Conservation (phyloP, 2,329 filamentous ascomycete species). For the Scedosporium minutisporum region DNA sequence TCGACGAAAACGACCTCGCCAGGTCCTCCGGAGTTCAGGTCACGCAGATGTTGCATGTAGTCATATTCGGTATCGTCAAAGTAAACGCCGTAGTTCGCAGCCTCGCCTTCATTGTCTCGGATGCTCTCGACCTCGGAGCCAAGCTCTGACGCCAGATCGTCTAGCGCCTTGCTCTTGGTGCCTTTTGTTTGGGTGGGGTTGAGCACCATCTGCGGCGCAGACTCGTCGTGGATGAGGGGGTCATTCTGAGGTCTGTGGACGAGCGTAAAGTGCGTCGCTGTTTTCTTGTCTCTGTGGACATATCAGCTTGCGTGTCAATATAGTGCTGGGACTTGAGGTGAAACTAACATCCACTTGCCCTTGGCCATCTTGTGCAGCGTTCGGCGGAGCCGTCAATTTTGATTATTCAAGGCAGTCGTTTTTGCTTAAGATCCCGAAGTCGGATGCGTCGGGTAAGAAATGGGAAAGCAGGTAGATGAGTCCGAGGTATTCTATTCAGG, state of each 20-base stretch:
- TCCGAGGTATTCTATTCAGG: background rate
- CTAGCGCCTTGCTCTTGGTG: slow-evolving; percentile 52
- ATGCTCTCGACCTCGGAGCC: slow-evolving; percentile 56
- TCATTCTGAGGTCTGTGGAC: slow-evolving; percentile 96
- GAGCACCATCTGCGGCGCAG: slow-evolving; percentile 83
- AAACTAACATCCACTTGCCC: slow-evolving; percentile 56
- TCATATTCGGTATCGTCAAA: slow-evolving; percentile 94
- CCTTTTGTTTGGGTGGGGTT: slow-evolving; percentile 48
- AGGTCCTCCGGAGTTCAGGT: slow-evolving; percentile 58
- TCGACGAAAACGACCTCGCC: slow-evolving; percentile 81
- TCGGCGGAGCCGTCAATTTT: background rate
- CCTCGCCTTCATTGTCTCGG: slow-evolving; percentile 88
- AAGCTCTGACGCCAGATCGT: slow-evolving; percentile 69
- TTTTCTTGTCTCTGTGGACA: slow-evolving; percentile 66
- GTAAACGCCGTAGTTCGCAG: slow-evolving; percentile 86
- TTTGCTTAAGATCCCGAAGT: background rate
- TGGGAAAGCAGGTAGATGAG: background rate
- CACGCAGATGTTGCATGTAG: slow-evolving; percentile 98
- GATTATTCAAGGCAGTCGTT: background rate
- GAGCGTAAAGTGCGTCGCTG: slow-evolving; percentile 83
- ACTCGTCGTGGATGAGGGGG: slow-evolving; percentile 86
- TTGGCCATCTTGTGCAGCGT: slow-evolving; percentile 53
- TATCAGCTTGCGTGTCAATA: slow-evolving; percentile 14
- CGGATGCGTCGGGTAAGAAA: background rate
- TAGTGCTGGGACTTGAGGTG: slow-evolving; percentile 3